phyloP scores from a whole-genome alignment of 257 asterid species.

The Paulownia fortunei region DNA sequence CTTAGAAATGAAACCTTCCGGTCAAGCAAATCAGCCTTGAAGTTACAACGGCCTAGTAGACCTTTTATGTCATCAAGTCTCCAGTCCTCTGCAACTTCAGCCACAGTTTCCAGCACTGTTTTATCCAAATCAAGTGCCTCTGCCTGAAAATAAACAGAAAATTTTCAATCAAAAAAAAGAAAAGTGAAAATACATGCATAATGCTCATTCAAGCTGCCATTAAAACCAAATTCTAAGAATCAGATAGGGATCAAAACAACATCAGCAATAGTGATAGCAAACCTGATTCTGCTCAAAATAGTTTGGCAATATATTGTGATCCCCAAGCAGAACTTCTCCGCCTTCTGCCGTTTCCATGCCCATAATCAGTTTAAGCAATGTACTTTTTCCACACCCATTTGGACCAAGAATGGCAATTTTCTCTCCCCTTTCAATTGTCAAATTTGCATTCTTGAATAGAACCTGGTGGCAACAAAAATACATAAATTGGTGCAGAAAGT shows the following conservation, averaged over 20 bases:
- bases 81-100: slow-evolving; percentile 98
- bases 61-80: slow-evolving; percentile 95
- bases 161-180: slow-evolving; percentile 1
- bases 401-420: slow-evolving; percentile 99
- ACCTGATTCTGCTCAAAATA: slow-evolving; percentile 99
- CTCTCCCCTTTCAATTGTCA: slow-evolving; percentile 88
- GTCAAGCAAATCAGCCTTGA: slow-evolving; percentile 90
- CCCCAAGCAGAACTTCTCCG: slow-evolving; percentile 89
- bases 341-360: slow-evolving; percentile 67
- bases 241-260: background rate
- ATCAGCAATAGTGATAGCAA: slow-evolving; percentile 14
- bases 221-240: background rate
- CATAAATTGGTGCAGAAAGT: background rate
- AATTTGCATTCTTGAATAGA: slow-evolving; percentile 78
- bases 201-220: background rate
- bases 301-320: slow-evolving; percentile 91
- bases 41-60: slow-evolving; percentile 91
- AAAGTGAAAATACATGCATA: background rate
- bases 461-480: slow-evolving; percentile 51
- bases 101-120: slow-evolving; percentile 78
- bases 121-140: slow-evolving; percentile 96
- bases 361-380: slow-evolving; percentile 91
- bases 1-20: slow-evolving; percentile 91
- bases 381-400: slow-evolving; percentile 98
- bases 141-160: slow-evolving; percentile 56